Evolutionary conservation across 164 flowering plant genomes (phyloP).

Genomic region (Vitis cinerea): DNA sequence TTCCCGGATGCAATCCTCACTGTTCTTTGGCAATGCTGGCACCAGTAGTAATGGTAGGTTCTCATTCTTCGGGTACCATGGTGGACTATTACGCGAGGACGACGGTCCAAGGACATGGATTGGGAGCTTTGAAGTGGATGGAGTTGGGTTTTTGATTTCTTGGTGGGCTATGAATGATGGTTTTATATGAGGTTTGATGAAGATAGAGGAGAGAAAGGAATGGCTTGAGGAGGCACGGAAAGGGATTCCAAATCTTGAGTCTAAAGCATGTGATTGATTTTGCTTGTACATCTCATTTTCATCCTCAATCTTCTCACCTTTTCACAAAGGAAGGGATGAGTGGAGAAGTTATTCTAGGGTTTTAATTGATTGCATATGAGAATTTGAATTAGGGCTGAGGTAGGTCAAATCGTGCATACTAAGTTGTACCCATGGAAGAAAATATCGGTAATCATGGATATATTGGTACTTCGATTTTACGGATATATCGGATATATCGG

Average conservation of each 20-base stretch:
- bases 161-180: neutral
- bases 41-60: constrained; percentile 50
- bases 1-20: constrained; percentile 23
- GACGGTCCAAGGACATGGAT: constrained; percentile 24
- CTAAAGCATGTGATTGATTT: neutral
- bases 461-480: too few species aligned
- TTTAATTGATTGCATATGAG: neutral
- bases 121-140: neutral
- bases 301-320: constrained; percentile 1
- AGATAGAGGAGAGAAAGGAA: constrained; percentile 14
- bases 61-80: constrained; percentile 36
- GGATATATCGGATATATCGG: too few species aligned
- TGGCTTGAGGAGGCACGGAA: constrained; percentile 20
- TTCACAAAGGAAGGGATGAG: constrained; percentile 21
- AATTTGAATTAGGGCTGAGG: too few species aligned
- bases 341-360: neutral
- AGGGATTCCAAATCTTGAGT: constrained; percentile 4
- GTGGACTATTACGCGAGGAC: constrained; percentile 32
- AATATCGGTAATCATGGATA: too few species aligned
- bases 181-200: constrained; percentile 13
- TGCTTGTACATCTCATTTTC: neutral
- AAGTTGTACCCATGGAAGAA: too few species aligned
- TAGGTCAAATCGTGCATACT: neutral
- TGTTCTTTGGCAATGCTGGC: constrained; percentile 38
- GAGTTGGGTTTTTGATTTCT: neutral